These are phyloP conservation scores for Collybiopsis confluens DNA, from an alignment of 768 basidiomycete species.

Conservation along the genomic window DNA sequence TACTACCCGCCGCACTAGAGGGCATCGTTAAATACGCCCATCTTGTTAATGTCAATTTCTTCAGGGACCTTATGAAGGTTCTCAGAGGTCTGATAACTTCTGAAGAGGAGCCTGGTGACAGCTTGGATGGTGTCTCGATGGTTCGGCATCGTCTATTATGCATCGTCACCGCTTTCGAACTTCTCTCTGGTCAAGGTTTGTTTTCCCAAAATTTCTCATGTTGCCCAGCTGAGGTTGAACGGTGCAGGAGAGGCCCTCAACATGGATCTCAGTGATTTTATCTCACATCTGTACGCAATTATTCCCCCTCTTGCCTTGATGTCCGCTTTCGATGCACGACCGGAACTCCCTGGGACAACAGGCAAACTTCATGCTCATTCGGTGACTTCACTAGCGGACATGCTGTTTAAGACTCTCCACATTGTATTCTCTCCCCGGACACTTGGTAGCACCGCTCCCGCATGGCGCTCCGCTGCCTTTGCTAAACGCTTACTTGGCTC, in stretches of 20 bases:
- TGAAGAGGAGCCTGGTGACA: constrained; percentile 36
- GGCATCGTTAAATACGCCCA: constrained; percentile 94
- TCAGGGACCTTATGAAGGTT: constrained; percentile 88
- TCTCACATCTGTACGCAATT: constrained; percentile 77
- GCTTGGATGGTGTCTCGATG: constrained; percentile 18
- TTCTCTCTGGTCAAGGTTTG: constrained; percentile 91
- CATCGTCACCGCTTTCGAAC: constrained; percentile 95
- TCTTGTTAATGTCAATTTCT: constrained; percentile 97
- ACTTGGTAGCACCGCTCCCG: constrained; percentile 48
- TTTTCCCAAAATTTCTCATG: not conserved
- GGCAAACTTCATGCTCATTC: constrained; percentile 17
- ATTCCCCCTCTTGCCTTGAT: constrained; percentile 71
- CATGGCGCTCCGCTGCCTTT: constrained; percentile 85
- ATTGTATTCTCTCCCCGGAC: constrained; percentile 77
- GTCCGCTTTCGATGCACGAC: constrained; percentile 57
- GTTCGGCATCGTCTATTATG: constrained; percentile 69
- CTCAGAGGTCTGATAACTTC: constrained; percentile 72
- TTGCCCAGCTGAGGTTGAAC: not conserved
- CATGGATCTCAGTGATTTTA: constrained; percentile 89
- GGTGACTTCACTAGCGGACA: constrained; percentile 44
- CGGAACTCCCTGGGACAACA: constrained; percentile 21
- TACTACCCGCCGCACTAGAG: constrained; percentile 83
- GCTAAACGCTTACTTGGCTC: constrained; percentile 85
- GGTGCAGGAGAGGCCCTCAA: constrained; percentile 89
- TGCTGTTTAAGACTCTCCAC: constrained; percentile 83